phyloP scores from a whole-genome alignment of 148 eudicot species.

The Tetragonia tetragonoides region DNA sequence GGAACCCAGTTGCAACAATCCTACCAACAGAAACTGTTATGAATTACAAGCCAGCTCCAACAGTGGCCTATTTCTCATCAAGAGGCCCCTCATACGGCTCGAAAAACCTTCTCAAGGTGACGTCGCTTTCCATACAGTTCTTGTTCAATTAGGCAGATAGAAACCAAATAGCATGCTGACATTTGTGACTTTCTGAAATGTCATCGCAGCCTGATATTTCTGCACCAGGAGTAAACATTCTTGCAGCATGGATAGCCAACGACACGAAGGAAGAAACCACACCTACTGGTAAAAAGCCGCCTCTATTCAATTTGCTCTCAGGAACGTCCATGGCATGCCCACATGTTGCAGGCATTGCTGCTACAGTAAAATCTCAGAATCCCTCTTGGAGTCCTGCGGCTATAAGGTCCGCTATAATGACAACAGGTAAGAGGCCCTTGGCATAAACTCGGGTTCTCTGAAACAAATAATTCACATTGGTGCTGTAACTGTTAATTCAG shows the following conservation, averaged over 20 bases:
- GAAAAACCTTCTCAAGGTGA: slow-evolving; percentile 58
- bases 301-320: slow-evolving; percentile 46
- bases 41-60: slow-evolving; percentile 62
- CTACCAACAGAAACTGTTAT: slow-evolving; percentile 33
- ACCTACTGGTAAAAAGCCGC: slow-evolving; percentile 37
- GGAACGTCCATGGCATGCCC: slow-evolving; percentile 88
- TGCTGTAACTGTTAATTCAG: too few relatives aligned
- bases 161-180: neutral
- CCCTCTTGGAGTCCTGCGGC: slow-evolving; percentile 70
- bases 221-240: slow-evolving; percentile 77
- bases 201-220: slow-evolving; percentile 63
- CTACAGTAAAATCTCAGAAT: slow-evolving; percentile 51
- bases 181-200: neutral
- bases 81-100: slow-evolving; percentile 57
- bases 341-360: slow-evolving; percentile 67
- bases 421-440: slow-evolving; percentile 43
- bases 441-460: neutral
- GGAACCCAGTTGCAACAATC: slow-evolving; percentile 60
- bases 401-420: slow-evolving; percentile 75
- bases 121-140: neutral
- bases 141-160: neutral
- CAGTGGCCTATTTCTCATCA: slow-evolving; percentile 52
- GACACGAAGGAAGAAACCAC: slow-evolving; percentile 33
- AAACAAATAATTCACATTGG: neutral
- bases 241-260: slow-evolving; percentile 67